Percentiles rank a stretch among this genome's conserved stretches.
These are phyloP conservation scores for Protostelium mycophagum DNA, from an alignment of 78 protist species.

Conservation along the genomic window DNA sequence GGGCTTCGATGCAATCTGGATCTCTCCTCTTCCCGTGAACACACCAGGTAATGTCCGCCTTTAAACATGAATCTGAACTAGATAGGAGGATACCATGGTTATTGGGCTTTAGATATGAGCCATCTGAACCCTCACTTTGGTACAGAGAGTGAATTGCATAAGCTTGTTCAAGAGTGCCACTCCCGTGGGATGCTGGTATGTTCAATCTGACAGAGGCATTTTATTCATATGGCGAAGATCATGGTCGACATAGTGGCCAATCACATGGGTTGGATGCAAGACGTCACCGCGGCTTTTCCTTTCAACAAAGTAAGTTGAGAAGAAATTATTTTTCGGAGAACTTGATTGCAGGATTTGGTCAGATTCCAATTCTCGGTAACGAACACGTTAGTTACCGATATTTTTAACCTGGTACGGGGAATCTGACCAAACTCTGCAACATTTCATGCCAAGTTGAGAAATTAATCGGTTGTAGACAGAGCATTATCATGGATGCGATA, in stretches of 20 bases:
- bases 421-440: too few relatives aligned
- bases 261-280: neutral
- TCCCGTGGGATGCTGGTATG: constrained; percentile 22
- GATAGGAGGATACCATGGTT: neutral
- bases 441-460: too few relatives aligned
- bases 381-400: too few relatives aligned
- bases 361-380: too few relatives aligned
- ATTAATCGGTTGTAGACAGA: too few relatives aligned
- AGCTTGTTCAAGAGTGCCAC: constrained; percentile 14
- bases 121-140: constrained; percentile 51
- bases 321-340: too few relatives aligned
- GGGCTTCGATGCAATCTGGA: constrained; percentile 95
- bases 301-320: constrained; percentile 76
- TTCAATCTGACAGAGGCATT: too few relatives aligned
- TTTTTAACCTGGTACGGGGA: too few relatives aligned
- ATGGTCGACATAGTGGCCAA: constrained; percentile 73
- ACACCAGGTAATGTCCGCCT: constrained; percentile 15
- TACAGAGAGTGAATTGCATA: constrained; percentile 27
- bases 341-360: too few relatives aligned
- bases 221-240: too few relatives aligned
- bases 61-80: neutral
- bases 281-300: neutral
- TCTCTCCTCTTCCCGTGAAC: constrained; percentile 80
- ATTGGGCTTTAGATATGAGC: constrained; percentile 7
- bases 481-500: constrained; percentile 65